phyloP scores from a whole-genome alignment of 164 flowering plant species.

The Protea cynaroides region DNA sequence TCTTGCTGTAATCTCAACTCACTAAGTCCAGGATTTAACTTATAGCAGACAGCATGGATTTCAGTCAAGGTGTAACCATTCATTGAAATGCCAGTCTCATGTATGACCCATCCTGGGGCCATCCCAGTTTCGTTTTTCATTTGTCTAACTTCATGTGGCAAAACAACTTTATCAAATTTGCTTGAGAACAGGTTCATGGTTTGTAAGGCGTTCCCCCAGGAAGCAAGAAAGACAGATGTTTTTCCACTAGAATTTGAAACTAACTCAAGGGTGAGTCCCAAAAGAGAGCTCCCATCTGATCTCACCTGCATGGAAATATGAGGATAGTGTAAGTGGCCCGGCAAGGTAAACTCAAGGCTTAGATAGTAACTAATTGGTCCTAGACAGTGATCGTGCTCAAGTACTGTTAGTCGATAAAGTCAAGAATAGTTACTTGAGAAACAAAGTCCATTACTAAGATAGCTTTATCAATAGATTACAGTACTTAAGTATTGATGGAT shows the following conservation, averaged over 20 bases:
- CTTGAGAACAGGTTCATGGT: slow-evolving; percentile 33
- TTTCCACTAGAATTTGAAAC: slow-evolving; percentile 26
- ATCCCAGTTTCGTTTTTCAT: slow-evolving; percentile 7
- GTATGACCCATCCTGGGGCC: slow-evolving; percentile 48
- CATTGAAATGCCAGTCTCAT: slow-evolving; percentile 45
- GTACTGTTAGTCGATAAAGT: too few species aligned
- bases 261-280: slow-evolving; percentile 54
- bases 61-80: slow-evolving; percentile 46
- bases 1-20: slow-evolving; percentile 4
- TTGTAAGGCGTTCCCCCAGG: slow-evolving; percentile 23
- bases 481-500: too few species aligned
- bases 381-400: too few species aligned
- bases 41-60: slow-evolving; percentile 60
- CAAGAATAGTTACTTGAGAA: too few species aligned
- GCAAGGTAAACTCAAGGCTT: too few species aligned
- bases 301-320: slow-evolving; percentile 45
- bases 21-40: slow-evolving; percentile 12
- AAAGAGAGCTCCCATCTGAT: slow-evolving; percentile 41
- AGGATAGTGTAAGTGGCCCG: not conserved
- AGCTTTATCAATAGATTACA: too few species aligned
- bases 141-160: slow-evolving; percentile 32
- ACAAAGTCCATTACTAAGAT: too few species aligned
- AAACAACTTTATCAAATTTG: slow-evolving; percentile 40
- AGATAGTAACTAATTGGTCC: too few species aligned
- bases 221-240: slow-evolving; percentile 48